A percentile compares a stretch with the other conserved stretches of the same genome.
These are phyloP conservation scores for Ehretia macrophylla DNA, from an alignment of 257 asterid genomes.

Conservation along the genomic window DNA sequence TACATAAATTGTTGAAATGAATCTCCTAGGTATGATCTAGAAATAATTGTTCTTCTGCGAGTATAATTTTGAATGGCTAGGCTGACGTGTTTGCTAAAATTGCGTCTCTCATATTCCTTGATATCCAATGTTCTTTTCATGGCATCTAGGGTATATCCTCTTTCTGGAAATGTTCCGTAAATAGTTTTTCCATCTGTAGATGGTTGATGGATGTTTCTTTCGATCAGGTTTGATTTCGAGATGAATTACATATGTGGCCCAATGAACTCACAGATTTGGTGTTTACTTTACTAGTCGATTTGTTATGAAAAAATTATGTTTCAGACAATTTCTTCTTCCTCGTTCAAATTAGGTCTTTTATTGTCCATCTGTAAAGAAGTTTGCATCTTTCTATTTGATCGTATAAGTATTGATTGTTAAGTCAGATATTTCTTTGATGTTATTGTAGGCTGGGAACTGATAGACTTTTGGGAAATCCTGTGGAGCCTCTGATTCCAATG, in stretches of 20 bases:
- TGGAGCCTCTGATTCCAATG: conserved; percentile 46
- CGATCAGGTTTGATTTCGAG: too few relatives aligned
- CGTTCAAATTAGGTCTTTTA: background rate
- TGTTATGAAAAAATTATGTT: background rate
- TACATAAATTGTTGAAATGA: background rate
- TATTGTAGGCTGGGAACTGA: conserved; percentile 54
- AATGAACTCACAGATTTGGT: background rate
- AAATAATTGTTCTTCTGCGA: too few relatives aligned
- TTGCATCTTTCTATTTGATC: background rate
- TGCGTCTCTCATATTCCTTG: too few relatives aligned
- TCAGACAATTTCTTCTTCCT: background rate
- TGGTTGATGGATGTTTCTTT: too few relatives aligned
- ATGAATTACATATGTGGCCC: too few relatives aligned
- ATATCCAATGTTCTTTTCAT: too few relatives aligned
- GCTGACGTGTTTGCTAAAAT: too few relatives aligned
- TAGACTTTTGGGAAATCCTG: conserved; percentile 41
- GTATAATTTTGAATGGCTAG: too few relatives aligned
- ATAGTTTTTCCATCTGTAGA: too few relatives aligned
- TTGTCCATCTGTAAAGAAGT: background rate
- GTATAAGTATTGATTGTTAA: too few relatives aligned
- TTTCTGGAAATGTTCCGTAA: conserved; percentile 5
- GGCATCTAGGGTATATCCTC: background rate
- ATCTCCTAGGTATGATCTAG: too few relatives aligned
- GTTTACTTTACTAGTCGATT: background rate
- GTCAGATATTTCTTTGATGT: too few relatives aligned